Evolutionary conservation across 139 green algal species (phyloP).

Genomic region (Picocystis salinarum): DNA sequence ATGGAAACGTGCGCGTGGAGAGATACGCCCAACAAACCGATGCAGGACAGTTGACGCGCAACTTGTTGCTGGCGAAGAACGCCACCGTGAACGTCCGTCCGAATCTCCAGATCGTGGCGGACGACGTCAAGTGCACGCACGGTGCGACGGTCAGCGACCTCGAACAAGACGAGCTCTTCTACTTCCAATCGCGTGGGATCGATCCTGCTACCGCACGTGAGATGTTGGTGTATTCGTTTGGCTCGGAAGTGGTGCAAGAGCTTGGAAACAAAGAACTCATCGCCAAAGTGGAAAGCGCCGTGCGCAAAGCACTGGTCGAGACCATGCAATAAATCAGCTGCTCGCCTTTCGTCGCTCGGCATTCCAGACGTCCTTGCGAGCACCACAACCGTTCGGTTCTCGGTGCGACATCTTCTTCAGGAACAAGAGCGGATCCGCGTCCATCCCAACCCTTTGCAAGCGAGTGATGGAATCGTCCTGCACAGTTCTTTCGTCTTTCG

Average conservation of each 20-base stretch:
- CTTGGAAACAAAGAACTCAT: too few species aligned
- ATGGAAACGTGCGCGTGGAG: slow-evolving; percentile 89
- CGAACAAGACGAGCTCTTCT: slow-evolving; percentile 96
- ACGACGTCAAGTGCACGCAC: slow-evolving; percentile 98
- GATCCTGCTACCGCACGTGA: slow-evolving; percentile 36
- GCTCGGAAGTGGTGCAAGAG: slow-evolving; percentile 62
- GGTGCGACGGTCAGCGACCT: slow-evolving; percentile 87
- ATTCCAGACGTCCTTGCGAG: too few species aligned
- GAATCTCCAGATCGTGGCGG: slow-evolving; percentile 95
- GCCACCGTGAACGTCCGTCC: slow-evolving; percentile 94
- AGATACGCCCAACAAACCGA: slow-evolving; percentile 81
- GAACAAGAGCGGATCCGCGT: too few species aligned
- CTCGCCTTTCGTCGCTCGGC: too few species aligned
- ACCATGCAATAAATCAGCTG: too few species aligned
- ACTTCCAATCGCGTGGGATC: slow-evolving; percentile 78
- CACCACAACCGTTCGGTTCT: too few species aligned
- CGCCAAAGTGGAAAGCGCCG: too few species aligned
- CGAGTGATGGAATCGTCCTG: too few species aligned
- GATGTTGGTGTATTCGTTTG: slow-evolving; percentile 76
- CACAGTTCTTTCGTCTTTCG: too few species aligned
- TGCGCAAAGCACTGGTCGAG: too few species aligned
- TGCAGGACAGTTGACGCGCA: slow-evolving; percentile 79
- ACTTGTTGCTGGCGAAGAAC: slow-evolving; percentile 75
- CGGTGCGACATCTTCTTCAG: too few species aligned
- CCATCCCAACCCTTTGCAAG: too few species aligned